Percentiles rank a stretch among this genome's conserved stretches.
These are phyloP conservation scores for Botrytis tulipae DNA, from an alignment of 2,329 filamentous ascomycete genomes.

Conservation along the genomic window DNA sequence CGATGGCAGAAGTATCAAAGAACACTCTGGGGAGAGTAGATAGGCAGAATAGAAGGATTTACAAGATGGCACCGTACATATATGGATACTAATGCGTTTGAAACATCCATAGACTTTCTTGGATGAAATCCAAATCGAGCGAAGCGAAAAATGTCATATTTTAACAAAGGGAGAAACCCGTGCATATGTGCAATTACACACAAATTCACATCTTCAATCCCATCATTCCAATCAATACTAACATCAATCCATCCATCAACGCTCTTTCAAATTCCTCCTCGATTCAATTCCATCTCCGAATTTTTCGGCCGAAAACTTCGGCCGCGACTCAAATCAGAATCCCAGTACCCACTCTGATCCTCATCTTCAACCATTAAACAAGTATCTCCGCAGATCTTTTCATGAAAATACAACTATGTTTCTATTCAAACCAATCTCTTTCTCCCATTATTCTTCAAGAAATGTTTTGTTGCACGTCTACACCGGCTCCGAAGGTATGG, in stretches of 20 bases:
- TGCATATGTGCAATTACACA: background rate
- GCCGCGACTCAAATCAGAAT: background rate
- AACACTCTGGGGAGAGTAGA: background rate
- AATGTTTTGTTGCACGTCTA: background rate
- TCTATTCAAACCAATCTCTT: background rate
- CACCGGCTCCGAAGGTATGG: background rate
- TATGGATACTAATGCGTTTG: background rate
- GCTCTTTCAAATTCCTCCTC: fast-evolving
- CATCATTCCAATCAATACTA: background rate
- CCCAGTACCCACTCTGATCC: background rate
- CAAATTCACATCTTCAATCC: background rate
- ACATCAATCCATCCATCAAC: too few relatives aligned
- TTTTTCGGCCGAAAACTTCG: background rate
- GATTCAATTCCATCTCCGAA: background rate
- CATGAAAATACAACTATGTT: background rate
- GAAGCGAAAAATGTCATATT: background rate
- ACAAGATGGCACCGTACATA: too few relatives aligned
- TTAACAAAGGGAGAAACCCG: background rate
- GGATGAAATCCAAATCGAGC: background rate
- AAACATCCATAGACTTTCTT: background rate
- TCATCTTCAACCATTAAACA: background rate
- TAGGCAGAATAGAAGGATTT: too few relatives aligned
- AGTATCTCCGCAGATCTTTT: background rate
- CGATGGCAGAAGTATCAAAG: background rate
- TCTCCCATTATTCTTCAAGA: too few relatives aligned